Evolutionary conservation across 108 stramenopile species (phyloP).

Genomic region (Skeletonema menzelii): DNA sequence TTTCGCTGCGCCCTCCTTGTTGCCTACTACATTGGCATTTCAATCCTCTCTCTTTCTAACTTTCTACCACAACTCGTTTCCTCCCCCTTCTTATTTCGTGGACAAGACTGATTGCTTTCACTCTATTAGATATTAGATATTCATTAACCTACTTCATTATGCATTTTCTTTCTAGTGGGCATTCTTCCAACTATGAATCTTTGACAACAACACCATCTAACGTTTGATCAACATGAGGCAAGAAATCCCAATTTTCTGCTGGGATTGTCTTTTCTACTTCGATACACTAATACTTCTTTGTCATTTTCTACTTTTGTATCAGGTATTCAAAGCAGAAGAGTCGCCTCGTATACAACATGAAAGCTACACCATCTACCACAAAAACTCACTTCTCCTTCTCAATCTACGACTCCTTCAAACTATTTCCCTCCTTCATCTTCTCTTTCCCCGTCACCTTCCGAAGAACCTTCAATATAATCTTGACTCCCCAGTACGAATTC

Average conservation of each 20-base stretch:
- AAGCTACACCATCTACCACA: background rate
- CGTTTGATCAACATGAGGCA: background rate
- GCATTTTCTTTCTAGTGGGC: background rate
- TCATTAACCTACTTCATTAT: background rate
- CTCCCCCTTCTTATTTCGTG: no score
- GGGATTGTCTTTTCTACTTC: background rate
- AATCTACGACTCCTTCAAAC: background rate
- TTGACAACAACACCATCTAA: background rate
- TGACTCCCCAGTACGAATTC: slow-evolving; percentile 63
- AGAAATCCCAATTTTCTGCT: background rate
- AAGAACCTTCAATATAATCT: slow-evolving; percentile 52
- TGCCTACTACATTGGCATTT: no score
- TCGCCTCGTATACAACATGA: no score
- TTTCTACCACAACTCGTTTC: no score
- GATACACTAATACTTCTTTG: background rate
- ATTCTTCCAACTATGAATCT: background rate
- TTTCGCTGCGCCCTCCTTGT: no score
- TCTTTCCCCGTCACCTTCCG: slow-evolving; percentile 59
- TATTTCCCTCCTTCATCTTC: slow-evolving; percentile 28
- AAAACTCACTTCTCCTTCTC: background rate
- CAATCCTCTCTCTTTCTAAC: no score
- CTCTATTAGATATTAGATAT: background rate
- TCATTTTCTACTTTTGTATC: background rate
- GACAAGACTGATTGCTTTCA: background rate
- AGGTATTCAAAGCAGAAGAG: background rate